phyloP scores from a whole-genome alignment of 2,329 filamentous ascomycete genomes.

The Apiospora hydei region DNA sequence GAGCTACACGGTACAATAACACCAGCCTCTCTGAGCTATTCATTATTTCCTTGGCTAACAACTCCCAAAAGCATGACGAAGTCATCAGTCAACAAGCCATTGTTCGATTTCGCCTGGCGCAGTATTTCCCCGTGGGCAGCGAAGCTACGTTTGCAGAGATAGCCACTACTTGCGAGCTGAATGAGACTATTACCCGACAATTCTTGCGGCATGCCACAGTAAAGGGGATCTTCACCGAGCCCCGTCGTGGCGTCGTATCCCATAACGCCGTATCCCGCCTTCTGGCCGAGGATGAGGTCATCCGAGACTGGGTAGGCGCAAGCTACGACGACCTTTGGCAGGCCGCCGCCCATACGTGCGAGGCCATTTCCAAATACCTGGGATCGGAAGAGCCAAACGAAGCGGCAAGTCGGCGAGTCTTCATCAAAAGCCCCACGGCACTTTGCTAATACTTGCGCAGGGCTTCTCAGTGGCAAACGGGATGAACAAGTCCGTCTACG shows the following conservation, averaged over 20 bases:
- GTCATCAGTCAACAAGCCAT: constrained; percentile 38
- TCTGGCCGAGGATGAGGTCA: constrained; percentile 31
- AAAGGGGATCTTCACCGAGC: constrained; percentile 50
- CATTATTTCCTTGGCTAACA: neutral
- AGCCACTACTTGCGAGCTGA: constrained; percentile 30
- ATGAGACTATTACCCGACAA: constrained; percentile 36
- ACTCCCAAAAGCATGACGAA: constrained; percentile 31
- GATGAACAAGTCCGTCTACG: constrained; percentile 32
- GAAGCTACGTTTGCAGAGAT: constrained; percentile 35
- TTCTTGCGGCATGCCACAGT: constrained; percentile 49
- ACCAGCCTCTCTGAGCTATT: neutral
- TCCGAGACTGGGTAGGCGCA: constrained; percentile 33
- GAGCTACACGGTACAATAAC: constrained; percentile 29
- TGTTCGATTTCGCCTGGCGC: constrained; percentile 33
- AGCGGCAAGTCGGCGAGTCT: constrained; percentile 27
- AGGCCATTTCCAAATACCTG: constrained; percentile 31
- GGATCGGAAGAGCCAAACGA: constrained; percentile 33
- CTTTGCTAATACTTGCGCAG: constrained; percentile 22
- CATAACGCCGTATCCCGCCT: constrained; percentile 42
- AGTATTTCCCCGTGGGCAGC: constrained; percentile 33
- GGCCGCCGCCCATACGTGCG: constrained; percentile 31
- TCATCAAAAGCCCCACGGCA: neutral
- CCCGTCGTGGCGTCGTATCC: constrained; percentile 45
- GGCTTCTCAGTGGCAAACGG: constrained; percentile 34
- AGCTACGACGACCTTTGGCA: constrained; percentile 34